These are phyloP conservation scores for Eremothecium sinecaudum DNA, from an alignment of 1,139 yeast species.

Conservation along the genomic window DNA sequence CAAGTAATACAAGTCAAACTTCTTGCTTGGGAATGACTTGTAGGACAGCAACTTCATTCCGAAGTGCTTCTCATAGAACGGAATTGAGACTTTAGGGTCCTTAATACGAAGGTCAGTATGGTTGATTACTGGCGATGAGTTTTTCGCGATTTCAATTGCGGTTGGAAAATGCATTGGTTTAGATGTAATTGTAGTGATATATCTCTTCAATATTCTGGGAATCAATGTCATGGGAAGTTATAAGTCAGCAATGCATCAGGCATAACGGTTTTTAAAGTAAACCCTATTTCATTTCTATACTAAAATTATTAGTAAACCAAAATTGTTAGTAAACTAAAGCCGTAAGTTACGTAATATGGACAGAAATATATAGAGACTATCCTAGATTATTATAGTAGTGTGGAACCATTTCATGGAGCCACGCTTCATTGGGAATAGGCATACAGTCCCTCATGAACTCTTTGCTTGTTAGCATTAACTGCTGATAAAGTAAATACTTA, in stretches of 20 bases:
- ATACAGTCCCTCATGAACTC: conserved; percentile 87
- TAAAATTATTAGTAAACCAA: too few relatives aligned
- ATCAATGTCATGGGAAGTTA: too few relatives aligned
- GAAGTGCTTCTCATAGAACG: conserved; percentile 65
- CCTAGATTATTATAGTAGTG: conserved; percentile 29
- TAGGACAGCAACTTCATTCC: conserved; percentile 58
- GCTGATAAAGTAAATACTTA: conserved; percentile 66
- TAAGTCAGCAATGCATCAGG: too few relatives aligned
- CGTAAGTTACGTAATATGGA: too few relatives aligned
- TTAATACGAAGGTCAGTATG: conserved; percentile 74
- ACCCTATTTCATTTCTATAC: too few relatives aligned
- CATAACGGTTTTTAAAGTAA: too few relatives aligned
- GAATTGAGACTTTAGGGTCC: conserved; percentile 64
- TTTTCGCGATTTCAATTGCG: too few relatives aligned
- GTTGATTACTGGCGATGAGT: too few relatives aligned
- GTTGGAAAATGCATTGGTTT: too few relatives aligned
- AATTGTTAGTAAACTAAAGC: too few relatives aligned
- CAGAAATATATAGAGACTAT: background rate
- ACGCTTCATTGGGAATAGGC: conserved; percentile 51
- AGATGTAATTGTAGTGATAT: too few relatives aligned
- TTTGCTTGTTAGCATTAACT: conserved; percentile 73
- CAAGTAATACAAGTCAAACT: conserved; percentile 61
- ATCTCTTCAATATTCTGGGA: too few relatives aligned
- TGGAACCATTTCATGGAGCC: conserved; percentile 58
- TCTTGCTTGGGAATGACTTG: conserved; percentile 44